A percentile compares a stretch with the other conserved stretches of the same genome.
Evolutionary conservation across 306 rosid species (phyloP).

Genomic region (Malus sieversii): DNA sequence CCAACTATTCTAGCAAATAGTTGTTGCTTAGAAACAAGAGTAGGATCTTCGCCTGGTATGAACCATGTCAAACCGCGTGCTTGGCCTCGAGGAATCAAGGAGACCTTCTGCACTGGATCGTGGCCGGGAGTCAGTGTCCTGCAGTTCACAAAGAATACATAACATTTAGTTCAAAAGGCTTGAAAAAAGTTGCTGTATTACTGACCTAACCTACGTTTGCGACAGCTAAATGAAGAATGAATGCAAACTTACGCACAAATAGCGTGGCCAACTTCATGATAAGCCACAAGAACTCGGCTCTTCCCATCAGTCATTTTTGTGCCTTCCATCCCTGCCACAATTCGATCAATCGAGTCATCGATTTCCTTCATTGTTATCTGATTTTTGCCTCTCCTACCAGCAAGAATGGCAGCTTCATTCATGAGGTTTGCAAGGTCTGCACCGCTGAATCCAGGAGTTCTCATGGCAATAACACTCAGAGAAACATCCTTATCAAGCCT

Average conservation of each 20-base stretch:
- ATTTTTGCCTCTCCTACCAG: slow-evolving; percentile 60
- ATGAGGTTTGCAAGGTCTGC: slow-evolving; percentile 76
- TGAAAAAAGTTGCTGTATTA: background rate
- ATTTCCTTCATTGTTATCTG: slow-evolving; percentile 52
- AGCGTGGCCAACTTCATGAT: slow-evolving; percentile 83
- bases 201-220: no score
- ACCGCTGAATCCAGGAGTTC: slow-evolving; percentile 71
- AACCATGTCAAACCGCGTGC: slow-evolving; percentile 72
- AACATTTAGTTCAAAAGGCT: background rate
- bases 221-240: background rate
- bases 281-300: slow-evolving; percentile 64
- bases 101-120: slow-evolving; percentile 72
- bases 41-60: slow-evolving; percentile 59
- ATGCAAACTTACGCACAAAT: slow-evolving; percentile 61
- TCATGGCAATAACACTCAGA: slow-evolving; percentile 49
- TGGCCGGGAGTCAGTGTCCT: slow-evolving; percentile 66
- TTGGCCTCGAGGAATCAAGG: slow-evolving; percentile 65
- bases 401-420: slow-evolving; percentile 81
- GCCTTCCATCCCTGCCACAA: slow-evolving; percentile 83
- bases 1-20: slow-evolving; percentile 69
- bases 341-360: slow-evolving; percentile 65
- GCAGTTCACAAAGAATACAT: background rate
- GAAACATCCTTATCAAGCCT: slow-evolving; percentile 57
- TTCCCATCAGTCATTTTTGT: slow-evolving; percentile 76
- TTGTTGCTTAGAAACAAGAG: slow-evolving; percentile 57